Base-by-base conservation (phyloP, 2,329 filamentous ascomycete genomes). In the Hortaea sp. region DNA sequence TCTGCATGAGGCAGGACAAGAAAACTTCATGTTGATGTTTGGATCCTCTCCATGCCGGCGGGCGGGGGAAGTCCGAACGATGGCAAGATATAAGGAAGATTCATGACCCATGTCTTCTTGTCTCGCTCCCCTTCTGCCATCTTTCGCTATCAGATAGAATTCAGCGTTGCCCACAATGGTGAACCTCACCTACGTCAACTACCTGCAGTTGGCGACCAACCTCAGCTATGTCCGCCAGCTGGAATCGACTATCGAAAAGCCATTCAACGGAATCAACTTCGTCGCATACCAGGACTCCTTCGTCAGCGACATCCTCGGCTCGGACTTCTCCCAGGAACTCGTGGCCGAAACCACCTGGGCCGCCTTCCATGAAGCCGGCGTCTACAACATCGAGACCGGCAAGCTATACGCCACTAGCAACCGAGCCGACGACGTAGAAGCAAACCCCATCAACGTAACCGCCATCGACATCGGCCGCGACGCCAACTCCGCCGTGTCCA, bases 371-470 rank as follows among this genome's bases (percentile, higher is more conserved):
- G 69, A 72, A 51, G 59, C 60, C 9, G 63, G 63, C 28, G 55
- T 63, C 13, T 66, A 63, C 51, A 58, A 62, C 44, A 51, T 51
- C 13, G 54, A 50, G 2, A 65, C 61, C 2, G 66, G 69, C 45
- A 64, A 64, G 34, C 50, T 72, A 6, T 71, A 71, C 43, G 63
- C 69, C 10, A 67, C 68, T 1, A 65, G 61, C 46, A 71, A 71
- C 50, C 70, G 58, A 53, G 50, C 49, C 4, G 55, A 56, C 31
- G 47, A 39, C 29, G 48, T 62, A 42, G 48, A 53, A 32, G 49
- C 51, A 29, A 60, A 63, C 46, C 63, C 61, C 1, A 59, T 64
- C 54, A 64, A 64, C 43, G 53, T 64, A 34, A 65, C 63, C 5
- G 54, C 59, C 29, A 58, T 64, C 42, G 57, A 61, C 42, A 45